These are phyloP conservation scores for Tylopilus balloui DNA, from an alignment of 768 basidiomycete genomes.

Conservation along the genomic window DNA sequence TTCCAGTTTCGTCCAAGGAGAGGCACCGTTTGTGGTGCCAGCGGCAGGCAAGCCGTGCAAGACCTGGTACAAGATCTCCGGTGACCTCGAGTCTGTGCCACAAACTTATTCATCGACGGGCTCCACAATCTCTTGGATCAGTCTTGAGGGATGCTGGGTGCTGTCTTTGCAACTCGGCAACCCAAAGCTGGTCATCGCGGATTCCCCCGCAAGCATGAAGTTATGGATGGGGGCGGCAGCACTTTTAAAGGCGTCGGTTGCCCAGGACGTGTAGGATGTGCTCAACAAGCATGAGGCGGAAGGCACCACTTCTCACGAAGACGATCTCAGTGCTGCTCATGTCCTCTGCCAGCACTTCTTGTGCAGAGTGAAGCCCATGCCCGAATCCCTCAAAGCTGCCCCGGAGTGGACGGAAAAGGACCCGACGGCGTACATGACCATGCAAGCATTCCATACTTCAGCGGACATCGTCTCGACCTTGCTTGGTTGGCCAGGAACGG, in stretches of 20 bases:
- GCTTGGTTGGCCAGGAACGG: constrained; percentile 31
- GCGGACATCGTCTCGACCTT: constrained; percentile 1
- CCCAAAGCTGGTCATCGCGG: constrained; percentile 44
- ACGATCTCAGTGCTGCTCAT: constrained; percentile 42
- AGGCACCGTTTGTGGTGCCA: constrained; percentile 24
- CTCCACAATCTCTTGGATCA: constrained; percentile 44
- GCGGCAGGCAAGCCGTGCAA: constrained; percentile 32
- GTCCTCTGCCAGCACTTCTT: constrained; percentile 41
- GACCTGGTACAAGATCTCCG: constrained; percentile 51
- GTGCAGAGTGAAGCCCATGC: constrained; percentile 44
- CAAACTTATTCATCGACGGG: constrained; percentile 48
- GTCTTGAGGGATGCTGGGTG: constrained; percentile 44
- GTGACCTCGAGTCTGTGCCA: constrained; percentile 45
- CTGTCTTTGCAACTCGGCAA: constrained; percentile 30
- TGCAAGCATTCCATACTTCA: constrained; percentile 31
- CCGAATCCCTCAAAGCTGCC: constrained; percentile 33
- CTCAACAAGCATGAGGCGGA: constrained; percentile 45
- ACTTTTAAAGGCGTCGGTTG: constrained; percentile 31
- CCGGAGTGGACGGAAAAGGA: constrained; percentile 39
- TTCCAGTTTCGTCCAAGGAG: constrained; percentile 29
- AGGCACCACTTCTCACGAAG: constrained; percentile 39
- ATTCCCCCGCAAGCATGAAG: constrained; percentile 42
- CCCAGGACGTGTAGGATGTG: constrained; percentile 39
- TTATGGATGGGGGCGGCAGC: constrained; percentile 37
- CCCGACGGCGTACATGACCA: constrained; percentile 44